Evolutionary conservation across 139 green algal genomes (phyloP).

Genomic region (Chlorella sp.): DNA sequence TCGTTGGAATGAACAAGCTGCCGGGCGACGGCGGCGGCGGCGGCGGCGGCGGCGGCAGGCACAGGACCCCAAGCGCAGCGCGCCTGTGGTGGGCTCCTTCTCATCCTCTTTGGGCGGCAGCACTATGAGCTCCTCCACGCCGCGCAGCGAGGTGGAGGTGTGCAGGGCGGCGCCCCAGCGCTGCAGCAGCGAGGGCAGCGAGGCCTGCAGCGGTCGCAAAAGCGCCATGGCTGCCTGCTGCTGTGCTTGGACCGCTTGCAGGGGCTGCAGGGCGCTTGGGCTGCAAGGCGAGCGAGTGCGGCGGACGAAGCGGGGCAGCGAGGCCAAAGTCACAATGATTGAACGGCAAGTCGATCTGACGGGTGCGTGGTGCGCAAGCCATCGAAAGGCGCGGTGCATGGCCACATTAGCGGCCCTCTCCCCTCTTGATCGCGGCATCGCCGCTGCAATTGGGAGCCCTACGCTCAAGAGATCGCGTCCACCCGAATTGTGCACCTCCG

Average conservation of each 20-base stretch:
- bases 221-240: not conserved
- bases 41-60: not conserved
- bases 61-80: not conserved
- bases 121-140: constrained; percentile 35
- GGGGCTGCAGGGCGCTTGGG: not conserved
- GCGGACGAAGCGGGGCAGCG: no score
- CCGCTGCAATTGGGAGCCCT: no score
- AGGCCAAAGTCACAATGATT: no score
- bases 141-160: constrained; percentile 1
- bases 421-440: no score
- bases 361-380: no score
- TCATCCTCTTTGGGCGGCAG: constrained; percentile 19
- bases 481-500: no score
- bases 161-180: constrained; percentile 7
- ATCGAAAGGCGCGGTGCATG: no score
- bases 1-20: not conserved
- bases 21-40: not conserved
- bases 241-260: not conserved
- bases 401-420: no score
- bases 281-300: no score
- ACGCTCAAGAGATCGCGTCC: no score
- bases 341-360: no score
- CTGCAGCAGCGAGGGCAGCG: constrained; percentile 17
- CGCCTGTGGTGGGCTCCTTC: not conserved
- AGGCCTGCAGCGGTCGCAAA: constrained; percentile 2